A percentile compares a stretch with the other conserved stretches of the same genome.
Conservation (phyloP, 2,329 filamentous ascomycete genomes). For the Chaetothyriales sp. region DNA sequence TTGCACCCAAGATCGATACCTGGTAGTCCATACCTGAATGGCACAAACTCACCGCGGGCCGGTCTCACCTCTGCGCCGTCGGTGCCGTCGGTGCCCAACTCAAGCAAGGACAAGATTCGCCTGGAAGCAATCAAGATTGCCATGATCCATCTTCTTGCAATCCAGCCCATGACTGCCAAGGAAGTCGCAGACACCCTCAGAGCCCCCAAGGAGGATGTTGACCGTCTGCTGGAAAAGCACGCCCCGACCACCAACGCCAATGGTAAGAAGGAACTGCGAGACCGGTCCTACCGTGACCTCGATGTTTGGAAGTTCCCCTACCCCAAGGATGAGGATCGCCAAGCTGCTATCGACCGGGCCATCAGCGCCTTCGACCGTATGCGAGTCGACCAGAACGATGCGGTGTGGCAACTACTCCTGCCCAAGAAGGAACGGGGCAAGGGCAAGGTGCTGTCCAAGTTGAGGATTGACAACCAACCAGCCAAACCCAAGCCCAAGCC, state of each 20-base stretch:
- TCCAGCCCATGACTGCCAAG: conserved; percentile 33
- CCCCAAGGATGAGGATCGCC: conserved; percentile 38
- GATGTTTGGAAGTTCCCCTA: conserved; percentile 49
- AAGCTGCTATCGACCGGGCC: conserved; percentile 46
- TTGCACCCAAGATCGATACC: conserved; percentile 28
- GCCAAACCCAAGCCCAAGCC: conserved; percentile 8
- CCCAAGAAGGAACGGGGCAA: conserved; percentile 46
- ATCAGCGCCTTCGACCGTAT: conserved; percentile 49
- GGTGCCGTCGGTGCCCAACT: conserved; percentile 20
- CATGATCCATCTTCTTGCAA: conserved; percentile 39
- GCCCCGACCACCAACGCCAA: conserved; percentile 31
- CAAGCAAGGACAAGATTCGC: conserved; percentile 19
- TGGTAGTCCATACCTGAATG: conserved; percentile 27
- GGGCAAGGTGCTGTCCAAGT: conserved; percentile 44
- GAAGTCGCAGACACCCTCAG: conserved; percentile 33
- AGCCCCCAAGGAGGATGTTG: conserved; percentile 34
- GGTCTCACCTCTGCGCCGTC: conserved; percentile 31
- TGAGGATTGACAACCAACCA: conserved; percentile 31
- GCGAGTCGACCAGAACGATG: conserved; percentile 43
- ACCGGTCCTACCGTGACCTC: conserved; percentile 46
- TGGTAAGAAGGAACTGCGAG: conserved; percentile 38
- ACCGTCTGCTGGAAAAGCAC: conserved; percentile 35
- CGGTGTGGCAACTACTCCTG: conserved; percentile 47
- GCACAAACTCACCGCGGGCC: conserved; percentile 21
- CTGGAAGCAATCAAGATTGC: conserved; percentile 32